Percentiles rank a stretch among this genome's conserved stretches.
Evolutionary conservation across 306 rosid species (phyloP).

Genomic region (Trichosanthes cucumerina): DNA sequence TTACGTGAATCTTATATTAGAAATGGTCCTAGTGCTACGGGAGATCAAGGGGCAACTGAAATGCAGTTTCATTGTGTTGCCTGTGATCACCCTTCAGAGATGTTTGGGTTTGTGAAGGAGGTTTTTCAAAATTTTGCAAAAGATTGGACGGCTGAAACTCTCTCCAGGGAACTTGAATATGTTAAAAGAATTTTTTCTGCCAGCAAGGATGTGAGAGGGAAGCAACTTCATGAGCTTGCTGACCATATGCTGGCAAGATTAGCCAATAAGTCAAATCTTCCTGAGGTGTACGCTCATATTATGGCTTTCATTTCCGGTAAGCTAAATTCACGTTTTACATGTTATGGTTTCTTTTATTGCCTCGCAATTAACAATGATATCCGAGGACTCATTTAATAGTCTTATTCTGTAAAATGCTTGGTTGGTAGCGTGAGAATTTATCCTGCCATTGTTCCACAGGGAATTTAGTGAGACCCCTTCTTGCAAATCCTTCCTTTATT

Average conservation of each 20-base stretch:
- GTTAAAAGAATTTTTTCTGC: conserved; percentile 77
- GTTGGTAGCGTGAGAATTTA: neutral
- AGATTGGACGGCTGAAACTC: conserved; percentile 72
- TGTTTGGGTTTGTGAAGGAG: conserved; percentile 98
- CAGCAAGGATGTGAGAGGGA: conserved; percentile 89
- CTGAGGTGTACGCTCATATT: conserved; percentile 61
- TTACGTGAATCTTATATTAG: conserved; percentile 76
- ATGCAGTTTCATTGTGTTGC: conserved; percentile 99
- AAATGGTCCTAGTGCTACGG: conserved; percentile 66
- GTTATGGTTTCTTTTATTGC: neutral
- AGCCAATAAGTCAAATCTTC: conserved; percentile 52
- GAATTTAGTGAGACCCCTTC: neutral
- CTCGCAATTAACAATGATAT: neutral
- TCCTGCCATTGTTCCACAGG: neutral
- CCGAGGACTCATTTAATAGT: neutral
- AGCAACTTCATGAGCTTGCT: conserved; percentile 60
- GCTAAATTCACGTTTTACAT: conserved; percentile 15
- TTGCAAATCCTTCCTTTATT: neutral
- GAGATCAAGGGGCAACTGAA: conserved; percentile 60
- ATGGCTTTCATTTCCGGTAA: conserved; percentile 74
- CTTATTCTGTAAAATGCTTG: neutral
- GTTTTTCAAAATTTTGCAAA: conserved; percentile 83
- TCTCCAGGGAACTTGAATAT: conserved; percentile 78
- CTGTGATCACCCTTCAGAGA: conserved; percentile 95
- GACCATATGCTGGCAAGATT: conserved; percentile 57